These are phyloP conservation scores for Fraxinus xanthoxyloides DNA, from an alignment of 305 asterid genomes.

Conservation along the genomic window DNA sequence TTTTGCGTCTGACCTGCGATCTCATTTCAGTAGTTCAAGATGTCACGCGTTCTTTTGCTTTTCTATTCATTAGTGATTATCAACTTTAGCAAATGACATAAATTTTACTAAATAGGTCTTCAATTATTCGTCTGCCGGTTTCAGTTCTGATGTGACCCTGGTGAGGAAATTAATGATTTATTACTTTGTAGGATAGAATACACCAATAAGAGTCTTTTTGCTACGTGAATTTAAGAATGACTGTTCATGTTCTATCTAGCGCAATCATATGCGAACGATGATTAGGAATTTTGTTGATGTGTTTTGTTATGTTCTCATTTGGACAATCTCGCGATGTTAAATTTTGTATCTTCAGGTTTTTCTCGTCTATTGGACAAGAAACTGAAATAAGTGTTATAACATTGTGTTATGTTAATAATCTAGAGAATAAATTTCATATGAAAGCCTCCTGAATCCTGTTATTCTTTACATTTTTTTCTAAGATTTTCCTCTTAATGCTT, in stretches of 20 bases:
- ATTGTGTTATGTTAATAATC: background rate
- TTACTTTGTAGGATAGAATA: background rate
- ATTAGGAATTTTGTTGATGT: background rate
- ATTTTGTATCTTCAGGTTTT: too few relatives aligned
- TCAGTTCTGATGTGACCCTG: background rate
- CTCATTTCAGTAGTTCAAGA: background rate
- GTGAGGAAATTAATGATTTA: background rate
- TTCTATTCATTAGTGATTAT: background rate
- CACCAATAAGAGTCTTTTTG: background rate
- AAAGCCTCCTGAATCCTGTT: background rate
- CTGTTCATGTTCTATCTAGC: background rate
- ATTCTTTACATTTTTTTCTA: too few relatives aligned
- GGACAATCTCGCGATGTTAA: background rate
- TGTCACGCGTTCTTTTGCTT: background rate
- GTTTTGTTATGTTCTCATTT: background rate
- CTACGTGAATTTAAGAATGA: background rate
- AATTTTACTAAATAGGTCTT: background rate
- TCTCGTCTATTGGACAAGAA: background rate
- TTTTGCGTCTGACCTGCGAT: background rate
- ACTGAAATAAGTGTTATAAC: background rate
- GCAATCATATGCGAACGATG: background rate
- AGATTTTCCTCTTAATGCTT: background rate
- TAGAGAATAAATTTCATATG: background rate
- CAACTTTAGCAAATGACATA: background rate
- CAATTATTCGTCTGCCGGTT: background rate